phyloP scores from a whole-genome alignment of 169 alveolate genomes.

The Condylostoma magnum region DNA sequence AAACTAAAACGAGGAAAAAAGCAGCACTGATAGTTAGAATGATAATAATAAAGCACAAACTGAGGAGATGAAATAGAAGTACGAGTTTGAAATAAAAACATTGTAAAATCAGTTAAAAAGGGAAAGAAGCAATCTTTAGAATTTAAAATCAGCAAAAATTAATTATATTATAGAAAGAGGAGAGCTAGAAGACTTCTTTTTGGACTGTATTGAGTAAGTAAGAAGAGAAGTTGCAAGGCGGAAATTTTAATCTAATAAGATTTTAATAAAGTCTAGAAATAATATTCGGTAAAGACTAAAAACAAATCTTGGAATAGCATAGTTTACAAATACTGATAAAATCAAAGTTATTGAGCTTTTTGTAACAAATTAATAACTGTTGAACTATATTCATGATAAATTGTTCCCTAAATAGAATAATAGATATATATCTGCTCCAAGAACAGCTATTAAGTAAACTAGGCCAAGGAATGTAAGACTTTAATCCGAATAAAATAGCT shows the following conservation, averaged over 20 bases:
- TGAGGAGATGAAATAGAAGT: constrained; percentile 32
- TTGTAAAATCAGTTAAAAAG: constrained; percentile 38
- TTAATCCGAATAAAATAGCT: too few relatives aligned
- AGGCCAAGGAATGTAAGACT: too few relatives aligned
- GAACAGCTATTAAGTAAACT: too few relatives aligned
- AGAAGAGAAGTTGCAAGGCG: constrained; percentile 50
- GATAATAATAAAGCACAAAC: too few relatives aligned
- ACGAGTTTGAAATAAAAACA: constrained; percentile 40
- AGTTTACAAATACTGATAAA: constrained; percentile 53
- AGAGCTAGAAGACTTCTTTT: constrained; percentile 64
- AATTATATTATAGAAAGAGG: constrained; percentile 38
- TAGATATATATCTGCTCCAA: too few relatives aligned
- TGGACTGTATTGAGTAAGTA: constrained; percentile 62
- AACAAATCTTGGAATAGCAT: constrained; percentile 32
- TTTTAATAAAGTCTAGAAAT: too few relatives aligned
- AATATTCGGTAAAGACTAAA: too few relatives aligned
- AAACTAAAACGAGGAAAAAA: too few relatives aligned
- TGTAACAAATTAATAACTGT: constrained; percentile 47
- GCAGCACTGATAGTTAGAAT: too few relatives aligned
- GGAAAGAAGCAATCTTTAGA: constrained; percentile 30
- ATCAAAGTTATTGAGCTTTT: constrained; percentile 34
- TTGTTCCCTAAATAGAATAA: too few relatives aligned
- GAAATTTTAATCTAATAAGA: too few relatives aligned
- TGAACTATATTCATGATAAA: constrained; percentile 41
- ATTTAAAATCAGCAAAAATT: constrained; percentile 37